Percentiles rank a stretch among this genome's conserved stretches.
Conservation (phyloP, 106 monocot species). For the Chionographis japonica region DNA sequence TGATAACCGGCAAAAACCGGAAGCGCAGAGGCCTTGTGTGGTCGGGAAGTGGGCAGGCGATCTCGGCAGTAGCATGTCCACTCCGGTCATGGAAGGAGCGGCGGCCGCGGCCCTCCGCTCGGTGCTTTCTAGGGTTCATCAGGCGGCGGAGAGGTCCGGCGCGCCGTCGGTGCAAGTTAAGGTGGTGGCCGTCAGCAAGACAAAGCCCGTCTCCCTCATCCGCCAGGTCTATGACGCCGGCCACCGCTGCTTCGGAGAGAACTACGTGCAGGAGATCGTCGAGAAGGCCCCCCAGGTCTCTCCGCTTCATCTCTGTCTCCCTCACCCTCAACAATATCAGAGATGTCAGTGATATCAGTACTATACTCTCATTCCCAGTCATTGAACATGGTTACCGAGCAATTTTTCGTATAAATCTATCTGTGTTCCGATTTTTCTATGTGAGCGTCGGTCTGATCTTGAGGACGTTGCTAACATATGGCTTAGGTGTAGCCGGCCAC, state of each 20-base stretch:
- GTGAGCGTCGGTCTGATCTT: too few species aligned
- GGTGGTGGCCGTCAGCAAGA: conserved; percentile 70
- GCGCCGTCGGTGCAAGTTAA: conserved; percentile 34
- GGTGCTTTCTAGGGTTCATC: conserved; percentile 42
- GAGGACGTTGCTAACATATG: too few species aligned
- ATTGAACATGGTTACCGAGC: too few species aligned
- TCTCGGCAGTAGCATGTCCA: neutral
- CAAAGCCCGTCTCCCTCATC: conserved; percentile 51
- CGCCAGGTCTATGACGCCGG: conserved; percentile 61
- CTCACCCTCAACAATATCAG: too few species aligned
- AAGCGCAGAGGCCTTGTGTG: too few species aligned
- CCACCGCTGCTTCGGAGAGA: conserved; percentile 66
- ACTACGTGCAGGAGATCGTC: conserved; percentile 68
- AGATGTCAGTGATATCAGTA: too few species aligned
- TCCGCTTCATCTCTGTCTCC: neutral
- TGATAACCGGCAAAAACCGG: too few species aligned
- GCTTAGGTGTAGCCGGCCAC: too few species aligned
- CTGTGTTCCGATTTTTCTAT: too few species aligned
- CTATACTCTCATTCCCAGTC: too few species aligned
- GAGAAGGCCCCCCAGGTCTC: conserved; percentile 68
- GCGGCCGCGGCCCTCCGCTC: conserved; percentile 52
- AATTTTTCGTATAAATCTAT: too few species aligned
- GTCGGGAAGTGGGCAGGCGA: too few species aligned
- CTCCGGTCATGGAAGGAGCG: conserved; percentile 37
- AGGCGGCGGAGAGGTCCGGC: conserved; percentile 58